phyloP scores from a whole-genome alignment of 441 rosid species.

The Rhodomyrtus psidioides region DNA sequence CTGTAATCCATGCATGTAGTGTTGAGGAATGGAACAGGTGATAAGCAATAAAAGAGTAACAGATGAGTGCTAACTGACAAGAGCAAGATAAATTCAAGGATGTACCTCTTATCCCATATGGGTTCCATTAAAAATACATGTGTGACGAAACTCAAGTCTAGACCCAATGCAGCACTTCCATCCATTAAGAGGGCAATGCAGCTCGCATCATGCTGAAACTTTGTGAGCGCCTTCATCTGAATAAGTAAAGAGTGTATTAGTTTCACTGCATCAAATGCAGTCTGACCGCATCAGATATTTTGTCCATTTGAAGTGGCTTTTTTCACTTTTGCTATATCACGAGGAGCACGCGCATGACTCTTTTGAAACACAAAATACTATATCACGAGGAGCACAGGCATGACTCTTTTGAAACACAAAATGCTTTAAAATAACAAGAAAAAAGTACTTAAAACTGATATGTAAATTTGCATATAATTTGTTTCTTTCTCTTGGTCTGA shows the following conservation, averaged over 20 bases:
- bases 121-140: conserved; percentile 94
- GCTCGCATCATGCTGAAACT: conserved; percentile 55
- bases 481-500: no score
- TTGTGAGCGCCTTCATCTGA: conserved; percentile 72
- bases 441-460: neutral
- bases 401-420: neutral
- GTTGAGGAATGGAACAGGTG: neutral
- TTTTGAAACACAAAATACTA: neutral
- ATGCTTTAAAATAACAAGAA: neutral
- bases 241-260: conserved; percentile 8
- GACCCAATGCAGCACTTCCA: conserved; percentile 96
- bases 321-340: neutral
- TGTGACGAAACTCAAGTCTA: conserved; percentile 92
- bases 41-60: neutral
- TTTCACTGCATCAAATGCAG: neutral
- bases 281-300: neutral
- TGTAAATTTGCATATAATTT: neutral
- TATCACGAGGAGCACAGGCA: no score
- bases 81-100: neutral
- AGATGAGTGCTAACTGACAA: neutral
- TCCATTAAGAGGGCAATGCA: conserved; percentile 97
- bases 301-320: neutral
- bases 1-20: neutral
- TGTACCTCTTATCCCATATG: conserved; percentile 95
- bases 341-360: neutral